Evolutionary conservation across 2,329 filamentous ascomycete genomes (phyloP).

Genomic region (Rhytidhysteron rufulum): DNA sequence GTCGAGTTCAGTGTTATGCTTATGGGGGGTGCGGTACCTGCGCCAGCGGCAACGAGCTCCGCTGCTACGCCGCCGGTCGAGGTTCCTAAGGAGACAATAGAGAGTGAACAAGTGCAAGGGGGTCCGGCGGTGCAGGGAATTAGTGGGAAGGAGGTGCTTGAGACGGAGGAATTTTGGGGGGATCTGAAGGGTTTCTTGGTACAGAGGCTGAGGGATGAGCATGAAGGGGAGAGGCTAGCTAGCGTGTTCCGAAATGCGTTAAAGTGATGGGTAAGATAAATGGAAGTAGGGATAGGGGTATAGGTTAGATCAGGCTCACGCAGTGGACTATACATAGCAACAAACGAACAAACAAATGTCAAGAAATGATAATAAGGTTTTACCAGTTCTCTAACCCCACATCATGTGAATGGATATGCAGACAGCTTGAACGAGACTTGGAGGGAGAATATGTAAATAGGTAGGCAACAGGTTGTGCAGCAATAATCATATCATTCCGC

Average conservation of each 20-base stretch:
- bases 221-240: conserved; percentile 61
- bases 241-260: conserved; percentile 58
- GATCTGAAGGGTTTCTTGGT: conserved; percentile 79
- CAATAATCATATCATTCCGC: neutral
- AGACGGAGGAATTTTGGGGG: conserved; percentile 75
- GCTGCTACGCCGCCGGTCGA: conserved; percentile 46
- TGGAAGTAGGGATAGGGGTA: neutral
- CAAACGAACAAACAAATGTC: conserved; percentile 2
- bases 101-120: conserved; percentile 39
- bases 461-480: neutral
- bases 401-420: too few species aligned
- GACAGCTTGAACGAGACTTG: too few species aligned
- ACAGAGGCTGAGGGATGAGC: conserved; percentile 71
- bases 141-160: conserved; percentile 59
- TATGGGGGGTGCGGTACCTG: conserved; percentile 57
- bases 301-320: neutral
- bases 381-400: too few species aligned
- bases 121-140: conserved; percentile 47
- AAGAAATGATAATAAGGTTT: neutral
- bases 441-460: too few species aligned
- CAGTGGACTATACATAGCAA: too few species aligned
- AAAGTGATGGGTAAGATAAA: neutral
- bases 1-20: conserved; percentile 87
- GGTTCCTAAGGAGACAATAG: conserved; percentile 49
- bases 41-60: conserved; percentile 38